phyloP scores from a whole-genome alignment of 2,329 filamentous ascomycete species.

The Xylariaceae sp. region DNA sequence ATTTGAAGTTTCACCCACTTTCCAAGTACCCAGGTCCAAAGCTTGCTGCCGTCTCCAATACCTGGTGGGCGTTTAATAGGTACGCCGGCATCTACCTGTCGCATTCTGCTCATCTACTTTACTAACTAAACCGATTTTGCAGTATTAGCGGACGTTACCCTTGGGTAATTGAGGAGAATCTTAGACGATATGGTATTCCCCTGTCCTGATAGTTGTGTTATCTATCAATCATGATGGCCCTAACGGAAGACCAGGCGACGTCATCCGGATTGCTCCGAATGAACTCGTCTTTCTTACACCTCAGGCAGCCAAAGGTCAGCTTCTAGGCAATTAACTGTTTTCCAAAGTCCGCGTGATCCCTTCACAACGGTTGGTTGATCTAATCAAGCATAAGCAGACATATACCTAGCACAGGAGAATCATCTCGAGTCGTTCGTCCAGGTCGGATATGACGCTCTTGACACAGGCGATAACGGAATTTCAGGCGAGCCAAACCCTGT shows the following conservation, averaged over 20 bases:
- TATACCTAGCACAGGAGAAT: constrained; percentile 21
- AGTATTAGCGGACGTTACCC: constrained; percentile 16
- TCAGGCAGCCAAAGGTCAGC: constrained; percentile 19
- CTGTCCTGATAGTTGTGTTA: not conserved
- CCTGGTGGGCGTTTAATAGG: constrained; percentile 15
- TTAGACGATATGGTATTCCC: constrained; percentile 16
- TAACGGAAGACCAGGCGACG: constrained; percentile 14
- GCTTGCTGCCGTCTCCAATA: constrained; percentile 14
- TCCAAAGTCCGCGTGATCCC: not conserved
- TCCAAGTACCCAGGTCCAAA: constrained; percentile 18
- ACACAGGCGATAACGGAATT: constrained; percentile 25
- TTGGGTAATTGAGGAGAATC: constrained; percentile 13
- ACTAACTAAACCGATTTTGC: not conserved
- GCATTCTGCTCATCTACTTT: not conserved
- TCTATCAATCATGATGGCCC: not conserved
- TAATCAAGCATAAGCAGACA: constrained; percentile 12
- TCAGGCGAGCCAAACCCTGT: constrained; percentile 24
- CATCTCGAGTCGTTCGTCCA: constrained; percentile 24
- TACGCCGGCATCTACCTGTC: not conserved
- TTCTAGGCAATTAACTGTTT: not conserved
- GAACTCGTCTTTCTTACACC: constrained; percentile 19
- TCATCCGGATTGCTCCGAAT: constrained; percentile 18
- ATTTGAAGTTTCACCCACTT: constrained; percentile 21
- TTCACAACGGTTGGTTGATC: not conserved
- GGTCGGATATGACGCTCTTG: constrained; percentile 19